phyloP scores from a whole-genome alignment of 208 protist genomes.

The Leishmania amazonensis region DNA sequence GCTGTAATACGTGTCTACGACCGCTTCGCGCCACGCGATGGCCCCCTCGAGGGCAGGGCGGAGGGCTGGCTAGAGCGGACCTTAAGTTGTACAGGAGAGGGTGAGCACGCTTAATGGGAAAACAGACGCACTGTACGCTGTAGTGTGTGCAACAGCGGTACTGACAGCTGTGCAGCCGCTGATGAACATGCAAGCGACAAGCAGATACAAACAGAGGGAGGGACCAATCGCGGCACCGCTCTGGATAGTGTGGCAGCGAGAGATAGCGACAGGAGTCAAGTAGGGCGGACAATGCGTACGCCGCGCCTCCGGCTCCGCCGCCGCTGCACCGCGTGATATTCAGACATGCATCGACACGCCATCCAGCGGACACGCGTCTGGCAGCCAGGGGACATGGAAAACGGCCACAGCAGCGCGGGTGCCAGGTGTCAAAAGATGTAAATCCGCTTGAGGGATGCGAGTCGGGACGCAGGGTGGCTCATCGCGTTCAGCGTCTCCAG shows the following conservation, averaged over 20 bases:
- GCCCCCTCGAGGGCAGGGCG: background rate
- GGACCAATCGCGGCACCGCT: background rate
- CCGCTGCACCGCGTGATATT: background rate
- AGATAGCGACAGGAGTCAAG: background rate
- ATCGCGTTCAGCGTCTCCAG: constrained; percentile 22
- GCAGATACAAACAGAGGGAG: background rate
- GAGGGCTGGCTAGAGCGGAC: background rate
- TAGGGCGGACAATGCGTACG: background rate
- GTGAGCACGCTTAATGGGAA: background rate
- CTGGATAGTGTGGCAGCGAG: background rate
- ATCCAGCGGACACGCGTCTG: background rate
- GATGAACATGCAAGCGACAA: background rate
- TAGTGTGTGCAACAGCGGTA: background rate
- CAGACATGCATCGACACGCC: background rate
- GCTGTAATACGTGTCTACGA: background rate
- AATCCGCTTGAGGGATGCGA: constrained; percentile 25
- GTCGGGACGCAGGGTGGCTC: constrained; percentile 8
- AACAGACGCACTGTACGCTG: background rate
- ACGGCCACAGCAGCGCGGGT: background rate
- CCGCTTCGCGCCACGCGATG: background rate
- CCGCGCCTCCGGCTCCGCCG: background rate
- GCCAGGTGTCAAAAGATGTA: constrained; percentile 11
- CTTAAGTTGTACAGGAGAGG: background rate
- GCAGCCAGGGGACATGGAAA: background rate
- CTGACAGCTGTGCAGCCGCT: background rate